These are phyloP conservation scores for Colletotrichum abscissum DNA, from an alignment of 2,329 filamentous ascomycete genomes.

Conservation along the genomic window DNA sequence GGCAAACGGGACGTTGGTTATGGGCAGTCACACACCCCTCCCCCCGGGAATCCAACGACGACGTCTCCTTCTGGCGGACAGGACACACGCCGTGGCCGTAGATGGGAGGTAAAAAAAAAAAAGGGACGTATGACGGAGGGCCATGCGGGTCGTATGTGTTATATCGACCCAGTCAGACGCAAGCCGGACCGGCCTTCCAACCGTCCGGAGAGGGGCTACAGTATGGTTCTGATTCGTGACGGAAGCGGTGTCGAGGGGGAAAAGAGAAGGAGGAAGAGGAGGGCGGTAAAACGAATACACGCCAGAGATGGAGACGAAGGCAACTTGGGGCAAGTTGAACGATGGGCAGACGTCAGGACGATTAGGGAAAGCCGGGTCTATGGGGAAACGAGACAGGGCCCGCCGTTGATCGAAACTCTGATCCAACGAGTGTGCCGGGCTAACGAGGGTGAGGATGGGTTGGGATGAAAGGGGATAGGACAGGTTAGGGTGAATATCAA, in stretches of 20 bases:
- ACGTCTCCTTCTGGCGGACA: background rate
- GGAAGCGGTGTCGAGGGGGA: background rate
- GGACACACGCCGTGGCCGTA: conserved; percentile 19
- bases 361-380: conserved; percentile 19
- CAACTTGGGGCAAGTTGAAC: background rate
- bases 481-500: background rate
- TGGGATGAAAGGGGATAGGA: conserved; percentile 11
- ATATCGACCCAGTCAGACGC: conserved; percentile 22
- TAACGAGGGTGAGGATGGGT: conserved; percentile 6
- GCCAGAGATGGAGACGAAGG: background rate
- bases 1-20: conserved; percentile 19
- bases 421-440: conserved; percentile 15
- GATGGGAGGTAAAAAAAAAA: background rate
- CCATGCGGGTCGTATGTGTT: conserved; percentile 26
- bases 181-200: conserved; percentile 2
- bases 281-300: conserved; percentile 4
- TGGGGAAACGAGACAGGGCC: conserved; percentile 4
- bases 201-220: background rate
- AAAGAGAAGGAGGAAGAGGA: conserved; percentile 2
- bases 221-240: conserved; percentile 24
- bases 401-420: conserved; percentile 21
- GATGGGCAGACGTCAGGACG: conserved; percentile 19
- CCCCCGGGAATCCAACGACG: conserved; percentile 23
- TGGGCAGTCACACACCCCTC: background rate
- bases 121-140: conserved; percentile 23